Evolutionary conservation across 495 filamentous ascomycete genomes (phyloP).

Genomic region (Cryomyces minteri): DNA sequence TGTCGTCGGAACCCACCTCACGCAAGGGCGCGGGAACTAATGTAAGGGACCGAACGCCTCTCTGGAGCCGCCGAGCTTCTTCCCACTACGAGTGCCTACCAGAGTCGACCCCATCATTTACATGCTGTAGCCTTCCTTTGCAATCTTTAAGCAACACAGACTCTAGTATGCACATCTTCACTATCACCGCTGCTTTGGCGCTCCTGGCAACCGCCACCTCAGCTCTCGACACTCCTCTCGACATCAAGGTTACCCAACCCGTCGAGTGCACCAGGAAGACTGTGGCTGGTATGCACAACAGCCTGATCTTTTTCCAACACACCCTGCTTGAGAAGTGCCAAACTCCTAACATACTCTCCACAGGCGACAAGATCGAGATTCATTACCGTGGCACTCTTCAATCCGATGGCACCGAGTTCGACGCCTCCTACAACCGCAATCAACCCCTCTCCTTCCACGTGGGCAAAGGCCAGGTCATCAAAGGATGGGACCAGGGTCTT

Average conservation of each 20-base stretch:
- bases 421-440: slow-evolving; percentile 26
- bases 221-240: slow-evolving; percentile 17
- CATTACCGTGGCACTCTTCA: slow-evolving; percentile 28
- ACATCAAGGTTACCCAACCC: slow-evolving; percentile 18
- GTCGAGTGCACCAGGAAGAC: slow-evolving; percentile 24
- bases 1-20: too few species aligned
- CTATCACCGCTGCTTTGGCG: slow-evolving; percentile 1
- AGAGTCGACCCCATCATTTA: too few species aligned
- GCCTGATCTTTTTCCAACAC: background rate
- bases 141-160: background rate
- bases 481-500: slow-evolving; percentile 25
- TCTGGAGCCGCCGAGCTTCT: too few species aligned
- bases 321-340: background rate
- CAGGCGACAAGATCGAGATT: slow-evolving; percentile 21
- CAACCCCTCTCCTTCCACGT: slow-evolving; percentile 22
- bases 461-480: slow-evolving; percentile 27
- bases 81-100: too few species aligned
- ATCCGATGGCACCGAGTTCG: slow-evolving; percentile 22
- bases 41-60: too few species aligned
- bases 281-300: slow-evolving; percentile 3
- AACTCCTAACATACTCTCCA: background rate
- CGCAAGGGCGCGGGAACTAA: too few species aligned
- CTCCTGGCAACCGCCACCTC: slow-evolving; percentile 10
- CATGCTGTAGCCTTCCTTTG: too few species aligned
- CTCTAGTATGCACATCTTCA: slow-evolving; percentile 10